Evolutionary conservation across 176 grass and related monocot species (phyloP).

Genomic region (Ampelocalamus luodianensis): DNA sequence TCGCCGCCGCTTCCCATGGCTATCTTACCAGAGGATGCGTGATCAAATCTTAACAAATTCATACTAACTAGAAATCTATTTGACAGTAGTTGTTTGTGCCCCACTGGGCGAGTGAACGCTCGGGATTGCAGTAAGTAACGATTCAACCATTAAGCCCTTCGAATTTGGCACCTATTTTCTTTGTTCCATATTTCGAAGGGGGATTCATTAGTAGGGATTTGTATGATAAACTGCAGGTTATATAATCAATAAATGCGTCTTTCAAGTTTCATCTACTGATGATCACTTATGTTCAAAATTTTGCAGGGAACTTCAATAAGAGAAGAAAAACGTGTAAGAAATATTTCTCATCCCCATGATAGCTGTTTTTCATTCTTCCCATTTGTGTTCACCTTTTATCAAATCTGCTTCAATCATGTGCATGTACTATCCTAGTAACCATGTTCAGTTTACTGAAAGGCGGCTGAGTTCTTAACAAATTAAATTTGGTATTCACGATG

Average conservation of each 20-base stretch:
- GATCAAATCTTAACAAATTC: no score
- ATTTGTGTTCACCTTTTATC: neutral
- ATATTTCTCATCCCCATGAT: neutral
- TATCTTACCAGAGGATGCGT: neutral
- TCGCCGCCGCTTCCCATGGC: neutral
- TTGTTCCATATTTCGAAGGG: no score
- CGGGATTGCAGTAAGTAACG: neutral
- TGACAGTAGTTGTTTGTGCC: conserved; percentile 17
- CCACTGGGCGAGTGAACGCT: neutral
- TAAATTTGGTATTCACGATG: neutral
- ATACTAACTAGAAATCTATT: no score
- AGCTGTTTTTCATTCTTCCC: neutral
- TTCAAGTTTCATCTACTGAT: neutral
- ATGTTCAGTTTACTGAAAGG: neutral
- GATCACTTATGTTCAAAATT: neutral
- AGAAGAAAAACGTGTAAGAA: conserved; percentile 1
- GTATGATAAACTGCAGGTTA: neutral
- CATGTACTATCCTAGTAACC: neutral
- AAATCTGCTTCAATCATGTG: neutral
- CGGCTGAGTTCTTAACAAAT: neutral
- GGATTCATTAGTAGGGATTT: no score
- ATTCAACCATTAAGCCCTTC: neutral
- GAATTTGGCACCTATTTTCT: no score
- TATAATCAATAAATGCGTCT: neutral
- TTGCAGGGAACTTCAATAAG: neutral